A percentile compares a stretch with the other conserved stretches of the same genome.
phyloP scores from a whole-genome alignment of 495 filamentous ascomycete genomes.

The Recurvomyces mirabilis region DNA sequence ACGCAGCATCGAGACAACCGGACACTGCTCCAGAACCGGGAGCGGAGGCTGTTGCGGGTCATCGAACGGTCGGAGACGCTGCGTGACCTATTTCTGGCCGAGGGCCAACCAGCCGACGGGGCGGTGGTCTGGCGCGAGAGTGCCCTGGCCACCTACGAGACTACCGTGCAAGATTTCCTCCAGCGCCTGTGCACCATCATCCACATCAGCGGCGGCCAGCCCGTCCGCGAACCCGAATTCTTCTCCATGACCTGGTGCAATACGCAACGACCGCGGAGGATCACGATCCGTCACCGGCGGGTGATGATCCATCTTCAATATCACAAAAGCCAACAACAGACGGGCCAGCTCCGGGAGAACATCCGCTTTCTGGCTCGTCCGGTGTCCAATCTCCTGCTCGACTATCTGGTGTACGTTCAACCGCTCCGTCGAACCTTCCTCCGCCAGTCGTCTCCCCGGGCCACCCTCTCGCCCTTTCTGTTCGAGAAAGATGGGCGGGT shows the following conservation, averaged over 20 bases:
- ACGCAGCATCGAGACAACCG: background rate
- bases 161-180: conserved; percentile 6
- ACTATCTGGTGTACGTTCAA: background rate
- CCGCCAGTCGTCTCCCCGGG: background rate
- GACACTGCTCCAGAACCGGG: background rate
- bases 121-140: background rate
- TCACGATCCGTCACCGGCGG: background rate
- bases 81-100: background rate
- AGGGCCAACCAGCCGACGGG: background rate
- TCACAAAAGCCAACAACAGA: background rate
- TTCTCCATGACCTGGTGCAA: background rate
- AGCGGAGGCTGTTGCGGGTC: background rate
- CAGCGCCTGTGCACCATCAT: background rate
- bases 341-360: background rate
- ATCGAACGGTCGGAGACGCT: background rate
- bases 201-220: conserved; percentile 7
- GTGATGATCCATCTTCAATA: conserved; percentile 2
- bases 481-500: conserved; percentile 3
- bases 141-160: background rate
- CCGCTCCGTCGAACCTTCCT: conserved; percentile 6
- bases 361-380: conserved; percentile 1
- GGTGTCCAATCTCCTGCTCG: background rate
- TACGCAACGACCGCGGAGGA: background rate
- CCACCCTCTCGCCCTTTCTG: background rate
- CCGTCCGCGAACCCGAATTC: conserved; percentile 3